Base-by-base conservation (phyloP, 129 eudicot genomes). In the Helichrysum umbraculigerum region DNA sequence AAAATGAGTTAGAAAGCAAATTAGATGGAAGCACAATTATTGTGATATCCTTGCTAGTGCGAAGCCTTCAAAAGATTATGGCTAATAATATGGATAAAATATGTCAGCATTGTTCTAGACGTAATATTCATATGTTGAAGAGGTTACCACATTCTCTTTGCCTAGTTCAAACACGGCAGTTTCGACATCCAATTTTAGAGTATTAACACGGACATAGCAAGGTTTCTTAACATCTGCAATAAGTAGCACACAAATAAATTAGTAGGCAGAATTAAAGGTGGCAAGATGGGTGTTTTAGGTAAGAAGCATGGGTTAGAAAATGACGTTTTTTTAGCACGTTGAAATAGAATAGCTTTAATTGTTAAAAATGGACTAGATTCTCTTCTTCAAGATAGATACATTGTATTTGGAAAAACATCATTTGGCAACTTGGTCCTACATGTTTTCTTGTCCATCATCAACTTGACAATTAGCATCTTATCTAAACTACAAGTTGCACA, bases 191-290 rank as follows among this genome's bases (percentile, higher is more conserved):
- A 89, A n/a, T 78, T 95, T 91, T 73, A 95, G 87, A 77, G 97
- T 95, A 71, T 95, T 95, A 15, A 95, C 99, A 66, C 99, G 99
- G 50, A 89, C 97, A 83, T 86, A 95, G 11, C 99, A 96, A 62
- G 97, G 96, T 83, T 89, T 95, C 51, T 84, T 79, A 74, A 78
- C 75, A 81, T 91, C 97, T 91, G 88, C 75, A 74, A 34, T 78
- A 78, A 37, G 47, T 33, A 47, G 44, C 59, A 78, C 28, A 52
- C 37, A 72, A 12, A 73, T 58, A 37, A 17, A 35, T 16, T 12
- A 12, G 16, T 3, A 47, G 54, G 54, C 54, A 47, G 54, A 47
- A 47, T 47, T 14, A 47, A 1, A 47, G 54, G 32, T 67, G 9
- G 72, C 33, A 8, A 10, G 72, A 6, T 42, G 32, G 57, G 44